Conservation (phyloP, 768 basidiomycete genomes). For the Tylopilus vinaceipallidus region DNA sequence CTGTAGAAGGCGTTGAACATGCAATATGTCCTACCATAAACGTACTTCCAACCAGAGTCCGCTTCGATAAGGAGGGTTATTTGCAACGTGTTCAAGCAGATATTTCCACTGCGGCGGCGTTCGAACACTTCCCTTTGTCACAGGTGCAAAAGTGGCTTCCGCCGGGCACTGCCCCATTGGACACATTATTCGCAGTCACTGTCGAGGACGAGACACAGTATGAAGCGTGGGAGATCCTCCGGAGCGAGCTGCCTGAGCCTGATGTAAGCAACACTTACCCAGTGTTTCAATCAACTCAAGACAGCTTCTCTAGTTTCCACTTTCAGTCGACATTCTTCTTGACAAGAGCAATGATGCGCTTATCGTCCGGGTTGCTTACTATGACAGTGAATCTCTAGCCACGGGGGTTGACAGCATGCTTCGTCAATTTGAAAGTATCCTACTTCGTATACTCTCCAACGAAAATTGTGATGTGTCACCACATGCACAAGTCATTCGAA, state of each 20-base stretch:
- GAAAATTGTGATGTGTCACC: not conserved
- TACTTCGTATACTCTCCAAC: slow-evolving; percentile 16
- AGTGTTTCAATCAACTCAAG: not conserved
- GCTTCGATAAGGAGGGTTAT: slow-evolving; percentile 10
- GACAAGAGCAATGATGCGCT: slow-evolving; percentile 19
- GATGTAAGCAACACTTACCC: slow-evolving; percentile 23
- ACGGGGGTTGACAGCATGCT: slow-evolving; percentile 21
- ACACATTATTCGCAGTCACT: slow-evolving; percentile 32
- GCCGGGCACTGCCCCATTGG: slow-evolving; percentile 24
- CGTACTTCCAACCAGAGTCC: slow-evolving; percentile 29
- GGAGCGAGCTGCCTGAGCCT: slow-evolving; percentile 32
- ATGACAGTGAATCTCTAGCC: slow-evolving; percentile 16
- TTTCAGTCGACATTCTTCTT: slow-evolving; percentile 27
- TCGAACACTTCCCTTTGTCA: slow-evolving; percentile 31
- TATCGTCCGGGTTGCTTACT: slow-evolving; percentile 22
- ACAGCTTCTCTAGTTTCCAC: slow-evolving; percentile 17
- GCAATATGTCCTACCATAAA: slow-evolving; percentile 28
- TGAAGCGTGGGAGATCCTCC: slow-evolving; percentile 23
- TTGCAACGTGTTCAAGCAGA: slow-evolving; percentile 25
- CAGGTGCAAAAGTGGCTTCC: slow-evolving; percentile 32
- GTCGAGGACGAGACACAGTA: slow-evolving; percentile 21
- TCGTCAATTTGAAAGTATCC: slow-evolving; percentile 23
- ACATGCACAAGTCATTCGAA: not conserved
- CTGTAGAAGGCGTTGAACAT: slow-evolving; percentile 22
- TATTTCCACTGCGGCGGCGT: slow-evolving; percentile 28